Percentiles rank a stretch among this genome's conserved stretches.
These are phyloP conservation scores for Knoxdaviesia capensis DNA, from an alignment of 2,329 filamentous ascomycete genomes.

Conservation along the genomic window DNA sequence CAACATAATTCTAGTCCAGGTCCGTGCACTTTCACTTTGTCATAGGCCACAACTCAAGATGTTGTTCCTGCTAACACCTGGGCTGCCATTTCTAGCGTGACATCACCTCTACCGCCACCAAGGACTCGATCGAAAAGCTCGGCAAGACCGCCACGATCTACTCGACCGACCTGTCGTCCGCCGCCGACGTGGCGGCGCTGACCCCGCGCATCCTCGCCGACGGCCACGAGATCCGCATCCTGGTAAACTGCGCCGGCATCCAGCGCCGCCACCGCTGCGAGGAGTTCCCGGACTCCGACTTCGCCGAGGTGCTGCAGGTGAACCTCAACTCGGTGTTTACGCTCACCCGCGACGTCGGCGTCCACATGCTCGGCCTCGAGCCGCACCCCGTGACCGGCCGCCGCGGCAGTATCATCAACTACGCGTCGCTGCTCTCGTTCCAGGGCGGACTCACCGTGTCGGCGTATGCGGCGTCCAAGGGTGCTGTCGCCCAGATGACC, in stretches of 20 bases:
- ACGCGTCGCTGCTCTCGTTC: slow-evolving; percentile 63
- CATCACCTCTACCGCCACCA: slow-evolving; percentile 26
- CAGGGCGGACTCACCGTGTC: slow-evolving; percentile 79
- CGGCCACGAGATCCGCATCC: slow-evolving; percentile 48
- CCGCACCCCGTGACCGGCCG: slow-evolving; percentile 27
- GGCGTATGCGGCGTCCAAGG: slow-evolving; percentile 73
- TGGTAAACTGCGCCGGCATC: slow-evolving; percentile 76
- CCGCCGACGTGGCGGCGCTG: slow-evolving; percentile 38
- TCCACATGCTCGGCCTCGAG: slow-evolving; percentile 49
- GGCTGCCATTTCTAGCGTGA: slow-evolving; percentile 15
- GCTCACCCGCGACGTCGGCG: slow-evolving; percentile 56
- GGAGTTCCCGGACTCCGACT: slow-evolving; percentile 57
- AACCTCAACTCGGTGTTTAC: slow-evolving; percentile 72
- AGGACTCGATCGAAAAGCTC: slow-evolving; percentile 39
- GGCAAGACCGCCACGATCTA: slow-evolving; percentile 49
- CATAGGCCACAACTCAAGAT: slow-evolving; percentile 2
- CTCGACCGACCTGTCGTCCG: slow-evolving; percentile 45
- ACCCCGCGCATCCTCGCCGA: slow-evolving; percentile 40
- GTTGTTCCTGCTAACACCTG: background rate
- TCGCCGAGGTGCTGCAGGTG: slow-evolving; percentile 66
- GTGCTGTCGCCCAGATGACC: slow-evolving; percentile 66
- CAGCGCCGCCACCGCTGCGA: slow-evolving; percentile 60
- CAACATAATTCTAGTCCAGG: slow-evolving; percentile 34
- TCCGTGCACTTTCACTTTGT: slow-evolving; percentile 7
- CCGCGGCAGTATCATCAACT: slow-evolving; percentile 61